Percentiles rank a stretch among this genome's conserved stretches.
Evolutionary conservation across 1,284 basidiomycete species (phyloP).

Genomic region (Pyrrhoderma noxium): DNA sequence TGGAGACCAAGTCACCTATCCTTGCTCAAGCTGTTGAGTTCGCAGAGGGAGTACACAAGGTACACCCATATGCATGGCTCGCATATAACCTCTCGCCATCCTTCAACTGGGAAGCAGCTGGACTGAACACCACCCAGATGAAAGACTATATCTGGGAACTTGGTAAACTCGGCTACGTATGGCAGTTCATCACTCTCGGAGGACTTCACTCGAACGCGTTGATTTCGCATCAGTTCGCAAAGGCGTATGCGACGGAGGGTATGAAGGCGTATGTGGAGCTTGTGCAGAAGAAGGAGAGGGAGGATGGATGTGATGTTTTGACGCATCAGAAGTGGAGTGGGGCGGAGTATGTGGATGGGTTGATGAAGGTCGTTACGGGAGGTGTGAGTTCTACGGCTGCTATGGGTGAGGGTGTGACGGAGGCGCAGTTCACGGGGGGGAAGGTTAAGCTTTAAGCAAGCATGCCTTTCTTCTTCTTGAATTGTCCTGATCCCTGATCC

Average conservation of each 20-base stretch:
- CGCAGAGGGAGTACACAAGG: slow-evolving; percentile 78
- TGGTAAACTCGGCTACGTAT: slow-evolving; percentile 88
- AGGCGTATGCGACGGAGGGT: slow-evolving; percentile 81
- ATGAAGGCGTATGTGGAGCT: slow-evolving; percentile 90
- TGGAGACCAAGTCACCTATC: slow-evolving; percentile 99
- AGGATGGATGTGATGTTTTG: slow-evolving; percentile 86
- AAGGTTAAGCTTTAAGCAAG: slow-evolving; percentile 14
- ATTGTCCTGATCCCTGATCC: no score
- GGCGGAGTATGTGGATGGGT: slow-evolving; percentile 85
- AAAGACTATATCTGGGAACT: slow-evolving; percentile 89
- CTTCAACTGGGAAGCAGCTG: slow-evolving; percentile 92
- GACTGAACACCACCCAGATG: slow-evolving; percentile 82
- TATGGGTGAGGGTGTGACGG: slow-evolving; percentile 93
- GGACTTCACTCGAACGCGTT: slow-evolving; percentile 97
- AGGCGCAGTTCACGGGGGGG: slow-evolving; percentile 67
- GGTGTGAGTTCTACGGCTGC: slow-evolving; percentile 93
- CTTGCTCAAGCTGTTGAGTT: slow-evolving; percentile 91
- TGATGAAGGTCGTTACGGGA: slow-evolving; percentile 92
- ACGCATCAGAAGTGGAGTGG: slow-evolving; percentile 94
- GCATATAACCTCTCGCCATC: slow-evolving; percentile 92
- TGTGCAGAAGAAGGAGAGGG: slow-evolving; percentile 79
- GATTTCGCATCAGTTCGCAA: slow-evolving; percentile 91
- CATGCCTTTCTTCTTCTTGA: no score
- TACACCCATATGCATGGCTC: slow-evolving; percentile 82
- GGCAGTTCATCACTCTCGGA: slow-evolving; percentile 98